phyloP scores from a whole-genome alignment of 495 filamentous ascomycete species.

The Bathelium albidoporum region DNA sequence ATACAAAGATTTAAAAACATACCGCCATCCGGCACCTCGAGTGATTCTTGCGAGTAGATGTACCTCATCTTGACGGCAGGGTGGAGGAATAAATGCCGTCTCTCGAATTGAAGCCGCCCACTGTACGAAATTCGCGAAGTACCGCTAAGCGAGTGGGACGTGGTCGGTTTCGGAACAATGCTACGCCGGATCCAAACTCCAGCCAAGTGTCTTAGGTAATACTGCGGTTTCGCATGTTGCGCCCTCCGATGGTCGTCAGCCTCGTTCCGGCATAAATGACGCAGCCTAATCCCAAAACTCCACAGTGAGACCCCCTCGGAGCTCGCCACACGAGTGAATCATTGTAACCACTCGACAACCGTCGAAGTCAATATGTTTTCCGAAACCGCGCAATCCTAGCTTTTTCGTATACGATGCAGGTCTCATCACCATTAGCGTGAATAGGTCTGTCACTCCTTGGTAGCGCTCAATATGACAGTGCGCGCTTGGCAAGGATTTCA shows the following conservation, averaged over 20 bases:
- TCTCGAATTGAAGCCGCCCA: not conserved
- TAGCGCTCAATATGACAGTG: not conserved
- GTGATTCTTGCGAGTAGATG: conserved; percentile 92
- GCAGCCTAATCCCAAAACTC: conserved; percentile 1
- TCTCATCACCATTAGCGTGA: not conserved
- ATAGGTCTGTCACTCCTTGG: not conserved
- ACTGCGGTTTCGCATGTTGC: no score
- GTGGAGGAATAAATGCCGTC: conserved; percentile 9
- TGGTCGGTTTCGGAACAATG: not conserved
- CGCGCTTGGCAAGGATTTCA: not conserved
- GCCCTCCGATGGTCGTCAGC: no score
- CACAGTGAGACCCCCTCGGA: not conserved
- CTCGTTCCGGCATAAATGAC: not conserved
- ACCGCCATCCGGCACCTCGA: conserved; percentile 94
- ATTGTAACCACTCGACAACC: not conserved
- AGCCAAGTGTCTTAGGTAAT: no score
- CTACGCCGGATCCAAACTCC: not conserved
- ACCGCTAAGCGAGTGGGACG: conserved; percentile 1
- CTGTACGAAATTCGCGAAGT: not conserved
- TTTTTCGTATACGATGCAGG: not conserved
- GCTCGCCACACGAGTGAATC: not conserved
- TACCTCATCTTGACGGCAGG: conserved; percentile 72
- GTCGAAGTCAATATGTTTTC: not conserved
- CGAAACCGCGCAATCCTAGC: not conserved
- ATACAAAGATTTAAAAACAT: conserved; percentile 41